Evolutionary conservation across 2,329 filamentous ascomycete genomes (phyloP).

Genomic region (Pseudogymnoascus sp.): DNA sequence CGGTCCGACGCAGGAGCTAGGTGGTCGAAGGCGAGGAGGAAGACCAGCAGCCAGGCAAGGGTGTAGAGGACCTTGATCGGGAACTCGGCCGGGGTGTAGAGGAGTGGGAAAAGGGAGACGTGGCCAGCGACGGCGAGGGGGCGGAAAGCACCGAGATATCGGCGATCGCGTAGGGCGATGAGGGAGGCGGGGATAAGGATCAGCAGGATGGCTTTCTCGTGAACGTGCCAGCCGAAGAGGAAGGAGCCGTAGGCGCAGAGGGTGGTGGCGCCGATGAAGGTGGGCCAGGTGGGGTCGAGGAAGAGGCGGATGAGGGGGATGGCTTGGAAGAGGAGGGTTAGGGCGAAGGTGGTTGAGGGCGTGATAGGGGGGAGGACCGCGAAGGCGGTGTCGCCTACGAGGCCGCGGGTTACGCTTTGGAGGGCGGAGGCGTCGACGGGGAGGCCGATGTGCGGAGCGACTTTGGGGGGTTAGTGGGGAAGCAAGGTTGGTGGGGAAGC

Average conservation of each 20-base stretch:
- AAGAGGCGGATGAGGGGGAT: constrained; percentile 79
- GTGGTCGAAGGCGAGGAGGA: constrained; percentile 78
- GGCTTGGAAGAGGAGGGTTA: constrained; percentile 76
- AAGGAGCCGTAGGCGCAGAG: constrained; percentile 95
- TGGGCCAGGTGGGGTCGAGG: constrained; percentile 71
- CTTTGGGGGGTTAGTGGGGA: constrained; percentile 39
- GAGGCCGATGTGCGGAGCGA: constrained; percentile 74
- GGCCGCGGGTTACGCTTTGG: constrained; percentile 81
- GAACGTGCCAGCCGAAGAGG: constrained; percentile 96
- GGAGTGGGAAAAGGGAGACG: constrained; percentile 86
- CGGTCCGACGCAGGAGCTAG: constrained; percentile 75
- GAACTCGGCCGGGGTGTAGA: constrained; percentile 89
- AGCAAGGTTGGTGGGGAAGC: constrained; percentile 27
- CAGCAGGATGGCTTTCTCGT: constrained; percentile 92
- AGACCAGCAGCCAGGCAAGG: constrained; percentile 79
- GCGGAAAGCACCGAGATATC: constrained; percentile 84
- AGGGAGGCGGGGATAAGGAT: constrained; percentile 94
- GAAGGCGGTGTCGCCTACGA: constrained; percentile 90
- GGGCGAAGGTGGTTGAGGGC: constrained; percentile 67
- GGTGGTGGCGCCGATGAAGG: constrained; percentile 80
- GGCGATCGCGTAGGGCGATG: constrained; percentile 79
- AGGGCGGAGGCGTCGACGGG: constrained; percentile 65
- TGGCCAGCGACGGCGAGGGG: constrained; percentile 89
- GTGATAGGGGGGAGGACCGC: constrained; percentile 84
- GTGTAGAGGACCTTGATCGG: constrained; percentile 92